Evolutionary conservation across 345 rosid species (phyloP), one percentile per base, ranked within the genome.

Genomic region (Diplotaxis tenuifolia): DNA sequence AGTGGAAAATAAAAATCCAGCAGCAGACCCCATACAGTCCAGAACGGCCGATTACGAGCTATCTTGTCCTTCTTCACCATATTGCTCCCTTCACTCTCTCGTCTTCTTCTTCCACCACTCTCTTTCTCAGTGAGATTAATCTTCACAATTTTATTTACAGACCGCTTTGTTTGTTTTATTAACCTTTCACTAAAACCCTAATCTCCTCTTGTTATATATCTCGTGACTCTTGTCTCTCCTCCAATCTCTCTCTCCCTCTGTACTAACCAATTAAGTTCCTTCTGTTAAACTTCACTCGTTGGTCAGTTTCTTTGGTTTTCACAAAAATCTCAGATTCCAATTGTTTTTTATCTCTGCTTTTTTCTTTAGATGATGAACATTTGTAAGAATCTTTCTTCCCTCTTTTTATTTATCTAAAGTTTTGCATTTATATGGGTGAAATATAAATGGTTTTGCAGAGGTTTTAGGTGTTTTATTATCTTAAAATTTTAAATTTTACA

Each of bases 11-110:
- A 58, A 76, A 47, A 47, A 47, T 32, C 71, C 34, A 57, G 34
- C 9, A 25, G 61, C 29, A 81, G 86, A 58, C 80, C 84, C 82
- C 78, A 67, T 22, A 11, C 7, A 4, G 72, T 75, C 74, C 59
- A 62, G 67, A 69, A 55, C 72, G 55, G 60, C 80, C 53, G 82
- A 82, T 79, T 77, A 66, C 72, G 32, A 69, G 74, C 73, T 64
- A 76, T 76, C 25, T 79, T 83, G 89, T 89, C 89, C 23, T 40
- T 78, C 75, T 72, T 78, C 83, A 70, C 70, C 84, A 78, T 85
- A 74, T n/a, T 79, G 70, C 73, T 59, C 29, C 53, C 67, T 80
- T 75, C 84, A 80, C 82, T 71, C 75, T 52, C 49, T 62, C 67
- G 23, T 66, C 75, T 56, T 70, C 78, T 74, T 53, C 38, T 67